Evolutionary conservation across 228 moss, liverwort and hornwort species (phyloP).

Genomic region (Sphagnum magellanicum): DNA sequence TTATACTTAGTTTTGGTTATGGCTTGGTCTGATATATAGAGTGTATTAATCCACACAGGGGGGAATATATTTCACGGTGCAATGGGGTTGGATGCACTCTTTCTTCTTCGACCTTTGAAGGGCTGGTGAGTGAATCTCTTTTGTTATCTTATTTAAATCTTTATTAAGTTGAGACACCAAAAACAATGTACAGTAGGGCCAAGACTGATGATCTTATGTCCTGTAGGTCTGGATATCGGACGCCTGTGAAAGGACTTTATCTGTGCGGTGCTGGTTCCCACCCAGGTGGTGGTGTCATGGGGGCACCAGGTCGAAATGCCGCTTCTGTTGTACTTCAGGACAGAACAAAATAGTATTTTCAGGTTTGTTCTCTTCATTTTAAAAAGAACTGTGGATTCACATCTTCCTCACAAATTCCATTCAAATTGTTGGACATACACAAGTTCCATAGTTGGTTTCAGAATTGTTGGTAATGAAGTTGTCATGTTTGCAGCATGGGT

Average conservation of each 20-base stretch:
- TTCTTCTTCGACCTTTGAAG: conserved; percentile 75
- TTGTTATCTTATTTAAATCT: neutral
- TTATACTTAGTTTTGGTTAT: too few relatives aligned
- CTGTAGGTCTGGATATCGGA: conserved; percentile 67
- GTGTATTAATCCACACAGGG: conserved; percentile 22
- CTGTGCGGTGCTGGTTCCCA: conserved; percentile 81
- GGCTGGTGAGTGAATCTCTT: conserved; percentile 50
- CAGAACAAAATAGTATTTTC: neutral
- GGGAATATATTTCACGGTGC: conserved; percentile 92
- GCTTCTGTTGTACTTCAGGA: conserved; percentile 61
- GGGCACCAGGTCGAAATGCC: conserved; percentile 78
- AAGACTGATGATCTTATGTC: neutral
- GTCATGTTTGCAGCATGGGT: too few relatives aligned
- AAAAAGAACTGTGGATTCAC: too few relatives aligned
- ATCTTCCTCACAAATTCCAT: too few relatives aligned
- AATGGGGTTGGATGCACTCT: conserved; percentile 81
- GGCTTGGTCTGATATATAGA: too few relatives aligned
- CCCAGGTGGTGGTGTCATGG: conserved; percentile 87
- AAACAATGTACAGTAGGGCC: neutral
- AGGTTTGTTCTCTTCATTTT: too few relatives aligned
- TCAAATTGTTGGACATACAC: too few relatives aligned
- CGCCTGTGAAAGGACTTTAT: conserved; percentile 67
- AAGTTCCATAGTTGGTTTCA: too few relatives aligned
- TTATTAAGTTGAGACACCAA: neutral
- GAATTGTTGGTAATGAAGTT: too few relatives aligned